Conservation (phyloP, 2,329 filamentous ascomycete genomes). For the Apiospora sp. region DNA sequence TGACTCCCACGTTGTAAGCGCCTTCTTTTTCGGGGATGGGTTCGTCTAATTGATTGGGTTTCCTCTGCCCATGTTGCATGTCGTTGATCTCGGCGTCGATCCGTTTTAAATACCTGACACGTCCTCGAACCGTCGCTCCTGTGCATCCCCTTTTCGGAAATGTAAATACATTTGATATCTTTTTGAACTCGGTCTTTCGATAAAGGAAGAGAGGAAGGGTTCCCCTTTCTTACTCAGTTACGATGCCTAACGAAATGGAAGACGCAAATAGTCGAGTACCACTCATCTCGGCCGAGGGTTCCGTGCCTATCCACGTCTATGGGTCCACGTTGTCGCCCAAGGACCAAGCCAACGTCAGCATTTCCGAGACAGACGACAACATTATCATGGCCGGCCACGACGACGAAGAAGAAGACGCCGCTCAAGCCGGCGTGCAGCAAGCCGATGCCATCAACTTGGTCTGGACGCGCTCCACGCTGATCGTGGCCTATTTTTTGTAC, state of each 20-base stretch:
- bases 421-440: slow-evolving; percentile 46
- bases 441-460: slow-evolving; percentile 50
- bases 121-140: background rate
- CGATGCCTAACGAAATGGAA: slow-evolving; percentile 20
- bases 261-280: slow-evolving; percentile 20
- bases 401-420: slow-evolving; percentile 27
- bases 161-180: background rate
- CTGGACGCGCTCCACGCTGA: slow-evolving; percentile 49
- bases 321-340: slow-evolving; percentile 17
- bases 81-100: slow-evolving; percentile 5
- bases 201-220: slow-evolving; percentile 30
- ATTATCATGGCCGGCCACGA: slow-evolving; percentile 25
- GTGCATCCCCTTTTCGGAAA: background rate
- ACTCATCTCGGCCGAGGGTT: slow-evolving; percentile 3
- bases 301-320: slow-evolving; percentile 6
- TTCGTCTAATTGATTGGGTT: slow-evolving; percentile 4
- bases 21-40: slow-evolving; percentile 1
- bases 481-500: slow-evolving; percentile 48
- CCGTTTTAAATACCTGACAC: slow-evolving; percentile 14
- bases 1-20: slow-evolving; percentile 10
- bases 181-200: background rate
- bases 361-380: slow-evolving; percentile 22
- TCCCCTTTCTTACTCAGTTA: background rate
- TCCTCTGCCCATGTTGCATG: background rate
- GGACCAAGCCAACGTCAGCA: slow-evolving; percentile 17